Conservation (phyloP, 1,284 basidiomycete species). For the Sphagnurus paluster region DNA sequence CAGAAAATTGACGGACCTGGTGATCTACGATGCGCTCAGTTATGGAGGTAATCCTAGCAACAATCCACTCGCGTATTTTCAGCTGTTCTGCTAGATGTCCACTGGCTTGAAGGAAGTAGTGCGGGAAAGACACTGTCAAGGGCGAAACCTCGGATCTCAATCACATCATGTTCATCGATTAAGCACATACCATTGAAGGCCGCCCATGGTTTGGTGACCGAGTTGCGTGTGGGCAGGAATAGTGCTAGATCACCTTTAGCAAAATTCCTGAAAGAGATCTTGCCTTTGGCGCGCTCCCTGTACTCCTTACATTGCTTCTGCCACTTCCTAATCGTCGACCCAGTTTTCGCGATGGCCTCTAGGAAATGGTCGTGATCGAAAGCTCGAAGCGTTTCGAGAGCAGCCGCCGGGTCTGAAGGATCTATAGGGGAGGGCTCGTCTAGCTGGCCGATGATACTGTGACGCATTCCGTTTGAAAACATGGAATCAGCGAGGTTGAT, state of each 20-base stretch:
- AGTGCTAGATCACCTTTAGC: slow-evolving; percentile 91
- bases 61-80: slow-evolving; percentile 89
- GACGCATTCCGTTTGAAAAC: slow-evolving; percentile 48
- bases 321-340: slow-evolving; percentile 90
- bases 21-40: slow-evolving; percentile 83
- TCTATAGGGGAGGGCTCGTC: slow-evolving; percentile 75
- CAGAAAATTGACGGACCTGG: slow-evolving; percentile 50
- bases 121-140: slow-evolving; percentile 84
- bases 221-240: slow-evolving; percentile 94
- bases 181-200: slow-evolving; percentile 82
- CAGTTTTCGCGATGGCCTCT: slow-evolving; percentile 79
- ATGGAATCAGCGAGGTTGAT: slow-evolving; percentile 44
- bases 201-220: slow-evolving; percentile 93
- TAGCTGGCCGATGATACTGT: slow-evolving; percentile 49
- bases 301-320: slow-evolving; percentile 95
- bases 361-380: slow-evolving; percentile 86
- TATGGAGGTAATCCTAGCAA: slow-evolving; percentile 88
- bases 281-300: slow-evolving; percentile 87
- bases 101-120: slow-evolving; percentile 92
- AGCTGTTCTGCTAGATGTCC: slow-evolving; percentile 84
- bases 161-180: slow-evolving; percentile 7
- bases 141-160: slow-evolving; percentile 40
- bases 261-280: slow-evolving; percentile 94
- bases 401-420: slow-evolving; percentile 65
- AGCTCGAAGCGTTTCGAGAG: slow-evolving; percentile 65